phyloP scores from a whole-genome alignment of 352 stramenopile species.

The Pythium brachiatum region DNA sequence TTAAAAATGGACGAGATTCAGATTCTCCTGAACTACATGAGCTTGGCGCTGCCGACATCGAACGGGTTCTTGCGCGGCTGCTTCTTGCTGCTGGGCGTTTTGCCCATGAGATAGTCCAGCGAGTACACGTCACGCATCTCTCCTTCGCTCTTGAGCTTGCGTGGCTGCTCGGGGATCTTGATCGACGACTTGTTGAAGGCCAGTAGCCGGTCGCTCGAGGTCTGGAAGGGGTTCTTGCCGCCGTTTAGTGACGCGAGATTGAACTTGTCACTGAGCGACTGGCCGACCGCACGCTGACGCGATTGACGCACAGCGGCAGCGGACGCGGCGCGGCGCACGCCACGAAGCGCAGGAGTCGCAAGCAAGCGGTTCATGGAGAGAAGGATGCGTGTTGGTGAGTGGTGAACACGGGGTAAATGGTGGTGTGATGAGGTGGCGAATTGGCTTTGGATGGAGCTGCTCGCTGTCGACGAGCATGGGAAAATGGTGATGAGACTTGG shows the following conservation, averaged over 20 bases:
- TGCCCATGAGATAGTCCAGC: conserved; percentile 58
- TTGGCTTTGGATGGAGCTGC: neutral
- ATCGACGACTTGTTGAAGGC: conserved; percentile 20
- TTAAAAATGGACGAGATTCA: neutral
- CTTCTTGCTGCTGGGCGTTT: conserved; percentile 10
- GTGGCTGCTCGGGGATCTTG: neutral
- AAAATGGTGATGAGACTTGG: neutral
- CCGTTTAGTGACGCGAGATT: conserved; percentile 60
- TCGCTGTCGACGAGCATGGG: neutral
- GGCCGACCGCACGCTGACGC: conserved; percentile 5
- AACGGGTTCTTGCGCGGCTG: conserved; percentile 46
- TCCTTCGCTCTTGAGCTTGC: conserved; percentile 25
- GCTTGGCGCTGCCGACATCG: conserved; percentile 59
- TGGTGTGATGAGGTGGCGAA: neutral
- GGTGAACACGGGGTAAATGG: neutral
- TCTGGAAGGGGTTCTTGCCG: conserved; percentile 68
- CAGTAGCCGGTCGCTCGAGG: conserved; percentile 54
- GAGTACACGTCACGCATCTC: conserved; percentile 62
- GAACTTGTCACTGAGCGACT: conserved; percentile 54
- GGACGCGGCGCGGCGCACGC: neutral
- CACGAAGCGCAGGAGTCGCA: conserved; percentile 10
- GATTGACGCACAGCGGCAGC: neutral
- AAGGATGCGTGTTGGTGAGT: conserved; percentile 1
- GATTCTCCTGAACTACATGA: conserved; percentile 40
- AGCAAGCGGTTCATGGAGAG: conserved; percentile 16